Evolutionary conservation across 2,329 filamentous ascomycete species (phyloP), one percentile per base, ranked within the genome.

Genomic region (Pleochaeta shiraiana): DNA sequence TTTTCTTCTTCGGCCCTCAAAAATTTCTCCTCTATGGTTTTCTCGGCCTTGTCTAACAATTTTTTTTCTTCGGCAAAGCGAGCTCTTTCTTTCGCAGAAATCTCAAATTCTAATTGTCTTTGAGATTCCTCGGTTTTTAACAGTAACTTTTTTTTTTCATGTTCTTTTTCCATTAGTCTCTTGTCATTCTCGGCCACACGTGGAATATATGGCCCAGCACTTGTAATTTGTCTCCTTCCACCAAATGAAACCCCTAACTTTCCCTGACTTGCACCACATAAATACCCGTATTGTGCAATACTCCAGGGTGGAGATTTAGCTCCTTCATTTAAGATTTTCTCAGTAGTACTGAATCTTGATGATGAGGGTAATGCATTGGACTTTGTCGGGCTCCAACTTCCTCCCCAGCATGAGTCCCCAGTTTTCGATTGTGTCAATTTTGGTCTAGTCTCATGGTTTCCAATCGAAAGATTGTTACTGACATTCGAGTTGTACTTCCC

Each of bases 271-370:
- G 93, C 93, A 61, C 93, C 93, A 65, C 93, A 93, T 87, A 97
- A 93, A 75, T 96, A 98, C 7, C 93, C 91, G 73, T 98, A 98
- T 73, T 98, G 93, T 65, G 91, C 87, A 70, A 97, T 97, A 73
- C 97, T 98, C 93, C 93, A 98, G 1, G 93, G 93, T 0, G 93
- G 93, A 30, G 85, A 80, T 1, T 91, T 96, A 55, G 80, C 81
- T 19, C 82, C 83, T 74, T 96, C 88, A 69, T 96, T 89, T 64
- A 82, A 81, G 74, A 82, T 88, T 73, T 84, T 95, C 74, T 88
- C 95, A 93, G 93, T 97, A 75, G 84, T 95, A 72, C 88, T 95
- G 67, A 92, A 83, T 1, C 78, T 72, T 45, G 81, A 78, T 63
- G 83, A 79, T 65, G 77, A 74, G 16, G 79, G 74, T 33, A 79